Conservation (phyloP, 2,329 filamentous ascomycete species). For the Lecanicillium sp. region DNA sequence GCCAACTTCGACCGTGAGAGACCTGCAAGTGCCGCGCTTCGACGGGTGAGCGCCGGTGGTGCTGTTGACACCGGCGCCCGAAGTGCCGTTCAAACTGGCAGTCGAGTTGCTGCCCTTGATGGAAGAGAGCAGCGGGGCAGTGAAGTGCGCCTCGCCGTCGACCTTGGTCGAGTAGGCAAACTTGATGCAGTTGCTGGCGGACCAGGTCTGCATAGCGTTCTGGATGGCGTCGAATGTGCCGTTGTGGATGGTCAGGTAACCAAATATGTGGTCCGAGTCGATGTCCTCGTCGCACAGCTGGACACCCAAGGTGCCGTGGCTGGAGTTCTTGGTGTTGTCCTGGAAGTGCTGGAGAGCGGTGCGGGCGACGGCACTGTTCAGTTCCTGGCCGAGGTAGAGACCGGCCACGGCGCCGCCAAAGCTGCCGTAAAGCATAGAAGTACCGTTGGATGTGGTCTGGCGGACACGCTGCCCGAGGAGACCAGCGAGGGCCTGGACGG, state of each 20-base stretch:
- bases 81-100: slow-evolving; percentile 15
- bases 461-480: not conserved
- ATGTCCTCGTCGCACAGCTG: not conserved
- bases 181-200: slow-evolving; percentile 23
- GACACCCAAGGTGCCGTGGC: not conserved
- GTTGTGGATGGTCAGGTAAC: slow-evolving; percentile 27
- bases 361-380: slow-evolving; percentile 13
- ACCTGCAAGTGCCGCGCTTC: not conserved
- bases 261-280: slow-evolving; percentile 25
- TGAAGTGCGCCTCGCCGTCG: slow-evolving; percentile 19
- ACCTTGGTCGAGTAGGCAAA: slow-evolving; percentile 18
- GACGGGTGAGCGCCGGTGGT: not conserved
- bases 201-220: slow-evolving; percentile 24
- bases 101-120: slow-evolving; percentile 17
- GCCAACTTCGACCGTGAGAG: too few species aligned
- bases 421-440: slow-evolving; percentile 1
- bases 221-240: slow-evolving; percentile 27
- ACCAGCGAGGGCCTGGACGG: not conserved
- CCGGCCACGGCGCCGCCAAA: slow-evolving; percentile 1
- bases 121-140: slow-evolving; percentile 20
- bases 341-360: slow-evolving; percentile 18
- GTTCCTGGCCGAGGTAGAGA: not conserved
- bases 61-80: not conserved
- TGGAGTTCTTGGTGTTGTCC: slow-evolving; percentile 9
- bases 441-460: not conserved